Percentiles rank a stretch among this genome's conserved stretches.
These are phyloP conservation scores for Geranium rotundifolium DNA, from an alignment of 345 rosid species.

Conservation along the genomic window DNA sequence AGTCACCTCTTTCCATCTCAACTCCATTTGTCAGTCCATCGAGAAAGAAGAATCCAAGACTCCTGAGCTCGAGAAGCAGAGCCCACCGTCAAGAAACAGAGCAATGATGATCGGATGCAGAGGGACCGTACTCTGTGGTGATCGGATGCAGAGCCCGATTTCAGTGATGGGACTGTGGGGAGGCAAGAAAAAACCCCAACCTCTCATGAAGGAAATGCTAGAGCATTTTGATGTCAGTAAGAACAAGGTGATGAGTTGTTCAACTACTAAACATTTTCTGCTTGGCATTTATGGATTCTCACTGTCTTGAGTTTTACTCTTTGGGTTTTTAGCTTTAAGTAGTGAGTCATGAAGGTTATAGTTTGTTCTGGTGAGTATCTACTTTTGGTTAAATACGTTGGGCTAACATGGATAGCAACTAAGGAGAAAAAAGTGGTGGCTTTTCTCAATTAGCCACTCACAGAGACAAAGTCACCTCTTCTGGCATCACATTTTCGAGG, in stretches of 20 bases:
- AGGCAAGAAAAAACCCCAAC: slow-evolving; percentile 6
- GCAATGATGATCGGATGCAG: not conserved
- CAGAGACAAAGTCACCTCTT: not conserved
- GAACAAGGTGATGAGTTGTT: slow-evolving; percentile 39
- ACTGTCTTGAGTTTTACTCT: not conserved
- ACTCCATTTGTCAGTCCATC: slow-evolving; percentile 61
- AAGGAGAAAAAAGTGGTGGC: too few species aligned
- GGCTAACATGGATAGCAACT: not conserved
- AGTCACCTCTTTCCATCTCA: slow-evolving; percentile 75
- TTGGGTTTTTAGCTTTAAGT: slow-evolving; percentile 5
- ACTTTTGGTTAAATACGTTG: not conserved
- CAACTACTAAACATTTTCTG: slow-evolving; percentile 1
- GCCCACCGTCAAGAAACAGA: too few species aligned
- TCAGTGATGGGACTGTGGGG: slow-evolving; percentile 12
- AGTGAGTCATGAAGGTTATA: not conserved
- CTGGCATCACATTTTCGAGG: slow-evolving; percentile 1
- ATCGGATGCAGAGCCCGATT: slow-evolving; percentile 39
- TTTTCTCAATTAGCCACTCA: not conserved
- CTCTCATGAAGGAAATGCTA: slow-evolving; percentile 26
- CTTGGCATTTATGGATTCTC: slow-evolving; percentile 7
- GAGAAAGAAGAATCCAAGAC: slow-evolving; percentile 26
- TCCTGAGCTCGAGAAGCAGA: too few species aligned
- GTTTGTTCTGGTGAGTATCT: not conserved
- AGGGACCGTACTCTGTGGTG: slow-evolving; percentile 20
- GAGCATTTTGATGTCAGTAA: slow-evolving; percentile 50